phyloP scores from a whole-genome alignment of 768 basidiomycete genomes.

The Obba rivulosa region DNA sequence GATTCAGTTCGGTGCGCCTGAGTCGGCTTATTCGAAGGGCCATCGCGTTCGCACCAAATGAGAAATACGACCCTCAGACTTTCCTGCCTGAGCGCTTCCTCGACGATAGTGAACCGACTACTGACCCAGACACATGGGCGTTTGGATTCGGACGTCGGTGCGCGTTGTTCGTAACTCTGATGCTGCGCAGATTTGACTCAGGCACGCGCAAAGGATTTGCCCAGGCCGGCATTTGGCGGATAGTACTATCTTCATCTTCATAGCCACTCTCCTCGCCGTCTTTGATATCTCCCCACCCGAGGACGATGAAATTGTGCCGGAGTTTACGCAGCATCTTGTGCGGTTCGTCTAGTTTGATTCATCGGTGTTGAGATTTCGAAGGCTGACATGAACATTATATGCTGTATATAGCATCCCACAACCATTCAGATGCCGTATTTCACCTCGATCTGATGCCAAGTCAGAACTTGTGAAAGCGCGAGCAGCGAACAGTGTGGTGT shows the following conservation, averaged over 20 bases:
- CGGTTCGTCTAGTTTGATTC: background rate
- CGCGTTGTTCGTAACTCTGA: background rate
- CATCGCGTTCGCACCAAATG: constrained; percentile 5
- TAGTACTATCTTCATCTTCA: constrained; percentile 13
- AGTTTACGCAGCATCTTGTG: constrained; percentile 5
- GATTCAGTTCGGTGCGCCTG: too few species aligned
- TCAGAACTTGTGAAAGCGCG: too few species aligned
- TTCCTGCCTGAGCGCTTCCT: constrained; percentile 20
- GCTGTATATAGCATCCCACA: constrained; percentile 1
- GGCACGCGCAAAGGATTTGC: too few species aligned
- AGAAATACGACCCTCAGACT: constrained; percentile 7
- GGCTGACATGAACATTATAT: background rate
- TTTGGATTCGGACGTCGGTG: constrained; percentile 14
- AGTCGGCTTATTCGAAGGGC: constrained; percentile 2
- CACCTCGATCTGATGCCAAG: too few species aligned
- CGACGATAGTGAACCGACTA: background rate
- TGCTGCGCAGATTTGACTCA: background rate
- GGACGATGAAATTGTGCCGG: background rate
- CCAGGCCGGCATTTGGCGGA: constrained; percentile 10
- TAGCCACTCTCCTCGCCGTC: constrained; percentile 7
- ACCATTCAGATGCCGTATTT: too few species aligned
- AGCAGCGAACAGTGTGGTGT: too few species aligned
- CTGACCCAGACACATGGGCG: constrained; percentile 4
- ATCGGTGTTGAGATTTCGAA: background rate
- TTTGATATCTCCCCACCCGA: constrained; percentile 7